A percentile compares a stretch with the other conserved stretches of the same genome.
Conservation (phyloP, 2,329 filamentous ascomycete genomes). For the Colletotrichum melonis region DNA sequence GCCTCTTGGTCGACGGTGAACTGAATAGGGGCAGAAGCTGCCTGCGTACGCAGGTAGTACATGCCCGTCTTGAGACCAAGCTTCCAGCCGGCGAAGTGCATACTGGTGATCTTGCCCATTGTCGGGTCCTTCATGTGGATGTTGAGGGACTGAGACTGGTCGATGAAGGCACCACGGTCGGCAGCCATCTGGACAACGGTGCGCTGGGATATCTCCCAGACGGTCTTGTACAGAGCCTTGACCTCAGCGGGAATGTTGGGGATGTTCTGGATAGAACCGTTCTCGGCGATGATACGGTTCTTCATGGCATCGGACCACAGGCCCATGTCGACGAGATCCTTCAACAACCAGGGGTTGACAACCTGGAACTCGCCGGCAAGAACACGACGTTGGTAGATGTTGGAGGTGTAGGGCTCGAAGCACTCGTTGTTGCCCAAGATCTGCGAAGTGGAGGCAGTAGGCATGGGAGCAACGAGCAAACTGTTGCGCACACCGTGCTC, state of each 20-base stretch:
- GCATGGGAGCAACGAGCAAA: constrained; percentile 95
- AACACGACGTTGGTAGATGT: constrained; percentile 99
- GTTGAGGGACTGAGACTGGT: constrained; percentile 98
- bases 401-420: constrained; percentile 99
- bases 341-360: constrained; percentile 98
- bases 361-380: constrained; percentile 99
- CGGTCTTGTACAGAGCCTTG: constrained; percentile 98
- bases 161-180: constrained; percentile 97
- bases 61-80: constrained; percentile 99
- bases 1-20: constrained; percentile 99
- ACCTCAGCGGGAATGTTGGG: constrained; percentile 96
- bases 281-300: constrained; percentile 98
- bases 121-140: constrained; percentile 99
- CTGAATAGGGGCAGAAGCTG: constrained; percentile 95
- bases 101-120: constrained; percentile 99
- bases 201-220: constrained; percentile 98
- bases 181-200: constrained; percentile 97
- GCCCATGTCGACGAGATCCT: constrained; percentile 97
- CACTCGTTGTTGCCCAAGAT: constrained; percentile 99
- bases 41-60: constrained; percentile 99
- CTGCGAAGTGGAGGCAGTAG: constrained; percentile 95
- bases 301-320: constrained; percentile 99
- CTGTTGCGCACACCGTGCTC: constrained; percentile 96
- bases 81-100: constrained; percentile 99
- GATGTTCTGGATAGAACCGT: constrained; percentile 95